A percentile compares a stretch with the other conserved stretches of the same genome.
Evolutionary conservation across 768 basidiomycete genomes (phyloP).

Genomic region (Boletales sp.): DNA sequence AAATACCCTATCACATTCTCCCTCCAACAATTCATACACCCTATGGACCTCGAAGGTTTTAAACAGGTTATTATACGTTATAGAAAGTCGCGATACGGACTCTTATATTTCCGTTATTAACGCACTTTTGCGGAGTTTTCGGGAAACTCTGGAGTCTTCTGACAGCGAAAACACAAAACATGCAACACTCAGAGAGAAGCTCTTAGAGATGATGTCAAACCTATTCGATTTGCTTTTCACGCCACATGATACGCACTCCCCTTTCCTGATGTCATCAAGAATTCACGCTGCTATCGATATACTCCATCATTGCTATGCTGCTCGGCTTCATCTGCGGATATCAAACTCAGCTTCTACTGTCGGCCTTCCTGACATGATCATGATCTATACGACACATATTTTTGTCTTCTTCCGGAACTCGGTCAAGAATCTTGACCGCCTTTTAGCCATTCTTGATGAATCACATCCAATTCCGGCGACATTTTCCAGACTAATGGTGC

Average conservation of each 20-base stretch:
- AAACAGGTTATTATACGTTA: conserved; percentile 31
- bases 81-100: conserved; percentile 30
- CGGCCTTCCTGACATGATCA: conserved; percentile 25
- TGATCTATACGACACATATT: conserved; percentile 19
- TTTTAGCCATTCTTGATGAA: conserved; percentile 26
- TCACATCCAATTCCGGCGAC: conserved; percentile 29
- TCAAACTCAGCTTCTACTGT: conserved; percentile 2
- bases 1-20: conserved; percentile 15
- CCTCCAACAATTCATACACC: conserved; percentile 30
- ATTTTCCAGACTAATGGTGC: conserved; percentile 27
- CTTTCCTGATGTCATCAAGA: conserved; percentile 3
- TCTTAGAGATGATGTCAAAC: conserved; percentile 19
- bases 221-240: conserved; percentile 22
- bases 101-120: conserved; percentile 31
- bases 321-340: conserved; percentile 18
- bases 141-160: not conserved
- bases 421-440: conserved; percentile 1
- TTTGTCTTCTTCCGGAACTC: conserved; percentile 11
- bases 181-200: conserved; percentile 13
- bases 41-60: conserved; percentile 45
- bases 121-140: conserved; percentile 26
- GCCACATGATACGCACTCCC: not conserved
- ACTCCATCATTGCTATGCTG: conserved; percentile 19
- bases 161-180: not conserved
- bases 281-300: conserved; percentile 20